Percentiles rank a stretch among this genome's conserved stretches.
phyloP scores from a whole-genome alignment of 441 rosid species.

The Adansonia rubrostipa region DNA sequence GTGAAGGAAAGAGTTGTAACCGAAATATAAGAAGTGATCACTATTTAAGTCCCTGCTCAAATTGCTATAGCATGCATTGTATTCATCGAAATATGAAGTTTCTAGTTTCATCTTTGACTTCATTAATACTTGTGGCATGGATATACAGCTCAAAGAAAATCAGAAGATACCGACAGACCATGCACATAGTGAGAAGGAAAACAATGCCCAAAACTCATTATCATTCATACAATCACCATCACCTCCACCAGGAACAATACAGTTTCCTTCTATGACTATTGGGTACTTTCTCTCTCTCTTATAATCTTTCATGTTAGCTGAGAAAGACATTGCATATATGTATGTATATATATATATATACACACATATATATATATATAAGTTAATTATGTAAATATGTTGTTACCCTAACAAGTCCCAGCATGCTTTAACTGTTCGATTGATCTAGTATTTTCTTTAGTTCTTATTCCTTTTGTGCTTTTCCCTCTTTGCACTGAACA shows the following conservation, averaged over 20 bases:
- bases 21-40: too few species aligned
- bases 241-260: background rate
- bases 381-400: background rate
- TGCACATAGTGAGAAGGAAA: constrained; percentile 36
- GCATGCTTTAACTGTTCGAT: background rate
- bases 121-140: background rate
- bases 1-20: too few species aligned
- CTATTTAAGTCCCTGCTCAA: background rate
- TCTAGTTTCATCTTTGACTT: background rate
- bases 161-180: constrained; percentile 33
- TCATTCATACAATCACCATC: constrained; percentile 28
- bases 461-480: background rate
- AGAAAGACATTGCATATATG: background rate
- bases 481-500: background rate
- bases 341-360: too few species aligned
- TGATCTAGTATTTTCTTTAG: background rate
- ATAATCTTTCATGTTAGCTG: background rate
- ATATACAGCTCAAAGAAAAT: constrained; percentile 48
- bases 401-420: background rate
- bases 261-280: constrained; percentile 36
- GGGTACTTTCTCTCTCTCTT: constrained; percentile 39
- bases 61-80: background rate
- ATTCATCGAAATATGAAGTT: background rate
- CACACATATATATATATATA: too few species aligned
- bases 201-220: constrained; percentile 30